Percentiles rank a stretch among this genome's conserved stretches.
Conservation (phyloP, 2,329 filamentous ascomycete species). For the Mariannaea sp. region DNA sequence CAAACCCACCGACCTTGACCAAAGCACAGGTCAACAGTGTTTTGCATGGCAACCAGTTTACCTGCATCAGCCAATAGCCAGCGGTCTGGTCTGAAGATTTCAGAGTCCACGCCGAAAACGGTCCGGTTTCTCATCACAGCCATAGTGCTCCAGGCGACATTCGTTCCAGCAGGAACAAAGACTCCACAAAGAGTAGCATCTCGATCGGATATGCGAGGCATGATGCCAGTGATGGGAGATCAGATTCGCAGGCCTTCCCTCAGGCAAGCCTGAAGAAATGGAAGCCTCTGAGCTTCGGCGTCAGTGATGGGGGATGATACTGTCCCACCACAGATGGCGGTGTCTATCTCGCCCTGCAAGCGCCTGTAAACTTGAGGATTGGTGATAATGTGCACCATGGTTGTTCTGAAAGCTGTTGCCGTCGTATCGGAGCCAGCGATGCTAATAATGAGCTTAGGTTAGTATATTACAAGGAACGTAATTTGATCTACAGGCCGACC, state of each 20-base stretch:
- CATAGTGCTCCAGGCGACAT: slow-evolving; percentile 9
- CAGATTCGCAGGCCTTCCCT: slow-evolving; percentile 16
- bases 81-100: slow-evolving; percentile 7
- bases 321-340: not conserved
- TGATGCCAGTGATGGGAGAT: slow-evolving; percentile 5
- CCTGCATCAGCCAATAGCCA: not conserved
- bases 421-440: slow-evolving; percentile 19
- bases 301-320: not conserved
- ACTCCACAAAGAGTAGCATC: slow-evolving; percentile 7
- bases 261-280: slow-evolving; percentile 4
- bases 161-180: slow-evolving; percentile 5
- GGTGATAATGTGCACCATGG: slow-evolving; percentile 1
- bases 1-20: slow-evolving; percentile 12
- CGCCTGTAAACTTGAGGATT: not conserved
- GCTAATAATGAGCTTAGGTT: too few species aligned
- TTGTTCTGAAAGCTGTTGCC: not conserved
- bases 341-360: slow-evolving; percentile 10
- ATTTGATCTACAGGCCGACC: not conserved
- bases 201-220: slow-evolving; percentile 9
- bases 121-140: slow-evolving; percentile 8
- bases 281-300: slow-evolving; percentile 1
- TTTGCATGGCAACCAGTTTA: slow-evolving; percentile 4
- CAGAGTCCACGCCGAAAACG: slow-evolving; percentile 5
- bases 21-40: slow-evolving; percentile 9
- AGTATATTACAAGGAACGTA: too few species aligned